Evolutionary conservation across 2,329 filamentous ascomycete genomes (phyloP), one percentile per base, ranked within the genome.

Genomic region (Fusarium oxysporum): DNA sequence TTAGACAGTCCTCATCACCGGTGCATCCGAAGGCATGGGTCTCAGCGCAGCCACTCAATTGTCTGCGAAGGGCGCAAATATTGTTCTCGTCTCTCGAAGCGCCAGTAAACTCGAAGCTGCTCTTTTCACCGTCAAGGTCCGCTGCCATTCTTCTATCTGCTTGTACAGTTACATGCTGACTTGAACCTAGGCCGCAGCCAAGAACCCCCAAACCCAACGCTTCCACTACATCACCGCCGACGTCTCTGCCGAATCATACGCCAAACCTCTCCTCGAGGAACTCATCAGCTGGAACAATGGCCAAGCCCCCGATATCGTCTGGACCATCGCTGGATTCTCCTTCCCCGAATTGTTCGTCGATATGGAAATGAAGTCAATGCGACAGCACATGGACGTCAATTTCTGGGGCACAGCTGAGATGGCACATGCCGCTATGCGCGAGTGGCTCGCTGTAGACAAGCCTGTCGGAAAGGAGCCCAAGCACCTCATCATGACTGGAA

Each of bases 1-100:
- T 30, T 55, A 97, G 95, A 97, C 95, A 5, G 87, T 97, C 58
- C 86, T 98, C 62, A 86, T 99, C 58, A 99, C 96, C 1, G 96
- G 96, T 51, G 95, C 92, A 37, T 98, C 96, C 1, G 93, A 98
- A 79, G 96, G 96, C 65, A 94, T 98, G 92, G 96, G 96, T 67
- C 90, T 91, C 75, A 90, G 90, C 57, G 89, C 92, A 25, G 95
- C 92, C 9, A 87, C 90, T 57, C 87, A 95, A 74, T 89, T 99
- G 48, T 89, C 96, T 6, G 85, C 88, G 55, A 95, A 95, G 81
- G 96, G 96, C 51, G 96, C 96, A 67, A 94, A 95, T 81, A 81
- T 99, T 62, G 90, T 97, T 71, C 91, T 98, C 72, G 92, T 98
- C 56, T 92, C 96, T 19, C 92, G 96, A 61, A 93, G 92, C 74